A percentile compares a stretch with the other conserved stretches of the same genome.
Conservation (phyloP, 139 green algal genomes). For the Mesotaenium endlicherianum region DNA sequence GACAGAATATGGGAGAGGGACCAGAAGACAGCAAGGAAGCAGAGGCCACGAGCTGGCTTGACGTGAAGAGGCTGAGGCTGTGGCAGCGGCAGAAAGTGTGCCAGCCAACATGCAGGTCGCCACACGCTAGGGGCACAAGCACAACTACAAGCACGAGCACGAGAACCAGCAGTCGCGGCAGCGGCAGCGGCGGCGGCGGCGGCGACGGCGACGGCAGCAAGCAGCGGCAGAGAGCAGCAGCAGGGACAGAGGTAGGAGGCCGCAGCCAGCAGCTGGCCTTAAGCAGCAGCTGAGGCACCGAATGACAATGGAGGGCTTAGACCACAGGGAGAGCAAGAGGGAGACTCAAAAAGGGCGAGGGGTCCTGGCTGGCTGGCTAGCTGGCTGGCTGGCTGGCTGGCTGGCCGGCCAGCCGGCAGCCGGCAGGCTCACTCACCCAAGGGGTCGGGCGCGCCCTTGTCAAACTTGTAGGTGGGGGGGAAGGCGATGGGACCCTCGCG, state of each 20-base stretch:
- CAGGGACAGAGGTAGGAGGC: not conserved
- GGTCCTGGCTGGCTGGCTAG: too few relatives aligned
- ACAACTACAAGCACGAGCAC: not conserved
- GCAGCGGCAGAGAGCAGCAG: not conserved
- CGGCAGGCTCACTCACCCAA: too few relatives aligned
- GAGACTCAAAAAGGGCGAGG: too few relatives aligned
- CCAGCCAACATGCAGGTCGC: not conserved
- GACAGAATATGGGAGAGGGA: not conserved
- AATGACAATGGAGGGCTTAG: too few relatives aligned
- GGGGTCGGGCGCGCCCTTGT: conserved; percentile 58
- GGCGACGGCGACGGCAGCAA: not conserved
- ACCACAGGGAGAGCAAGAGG: too few relatives aligned
- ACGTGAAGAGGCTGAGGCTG: not conserved
- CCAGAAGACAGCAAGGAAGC: not conserved
- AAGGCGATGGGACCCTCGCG: conserved; percentile 77
- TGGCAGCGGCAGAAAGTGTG: not conserved
- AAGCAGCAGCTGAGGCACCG: not conserved
- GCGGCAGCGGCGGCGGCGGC: not conserved
- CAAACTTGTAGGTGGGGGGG: conserved; percentile 91
- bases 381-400: too few relatives aligned
- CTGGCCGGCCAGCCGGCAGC: too few relatives aligned
- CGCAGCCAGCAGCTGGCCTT: too few relatives aligned
- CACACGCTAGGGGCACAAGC: not conserved
- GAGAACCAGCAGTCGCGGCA: not conserved
- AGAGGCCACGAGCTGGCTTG: not conserved